phyloP scores from a whole-genome alignment of 1,284 basidiomycete species.

The Xerocomus amazonicus region DNA sequence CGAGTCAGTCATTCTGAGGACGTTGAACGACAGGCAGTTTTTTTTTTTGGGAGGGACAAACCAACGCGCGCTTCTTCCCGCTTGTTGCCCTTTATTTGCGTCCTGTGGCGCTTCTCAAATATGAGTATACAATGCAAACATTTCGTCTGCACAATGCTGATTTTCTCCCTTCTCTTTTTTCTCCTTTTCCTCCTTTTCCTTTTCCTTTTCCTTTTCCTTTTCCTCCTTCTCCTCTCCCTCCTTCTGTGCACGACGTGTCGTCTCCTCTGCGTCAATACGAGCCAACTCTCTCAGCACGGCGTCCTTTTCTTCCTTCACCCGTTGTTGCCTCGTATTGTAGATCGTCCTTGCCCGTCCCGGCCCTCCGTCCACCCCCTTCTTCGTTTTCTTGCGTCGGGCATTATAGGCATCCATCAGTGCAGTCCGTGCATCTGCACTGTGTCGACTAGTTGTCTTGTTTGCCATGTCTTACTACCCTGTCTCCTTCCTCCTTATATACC shows the following conservation, averaged over 20 bases:
- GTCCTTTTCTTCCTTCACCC: background rate
- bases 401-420: constrained; percentile 23
- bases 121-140: constrained; percentile 43
- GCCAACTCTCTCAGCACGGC: constrained; percentile 11
- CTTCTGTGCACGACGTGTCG: background rate
- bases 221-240: background rate
- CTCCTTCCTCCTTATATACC: constrained; percentile 25
- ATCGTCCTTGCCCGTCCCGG: constrained; percentile 26
- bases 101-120: constrained; percentile 26
- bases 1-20: constrained; percentile 61
- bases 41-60: constrained; percentile 39
- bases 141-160: constrained; percentile 22
- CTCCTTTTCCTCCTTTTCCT: background rate
- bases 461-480: background rate
- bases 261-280: constrained; percentile 27
- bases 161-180: background rate
- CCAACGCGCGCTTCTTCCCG: constrained; percentile 33
- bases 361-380: background rate
- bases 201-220: background rate
- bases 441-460: constrained; percentile 19
- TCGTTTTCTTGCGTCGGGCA: constrained; percentile 8
- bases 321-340: constrained; percentile 20
- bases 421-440: constrained; percentile 30
- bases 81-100: constrained; percentile 32
- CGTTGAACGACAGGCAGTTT: constrained; percentile 33